phyloP scores from a whole-genome alignment of 768 basidiomycete genomes.

The Daedaleopsis nitida region DNA sequence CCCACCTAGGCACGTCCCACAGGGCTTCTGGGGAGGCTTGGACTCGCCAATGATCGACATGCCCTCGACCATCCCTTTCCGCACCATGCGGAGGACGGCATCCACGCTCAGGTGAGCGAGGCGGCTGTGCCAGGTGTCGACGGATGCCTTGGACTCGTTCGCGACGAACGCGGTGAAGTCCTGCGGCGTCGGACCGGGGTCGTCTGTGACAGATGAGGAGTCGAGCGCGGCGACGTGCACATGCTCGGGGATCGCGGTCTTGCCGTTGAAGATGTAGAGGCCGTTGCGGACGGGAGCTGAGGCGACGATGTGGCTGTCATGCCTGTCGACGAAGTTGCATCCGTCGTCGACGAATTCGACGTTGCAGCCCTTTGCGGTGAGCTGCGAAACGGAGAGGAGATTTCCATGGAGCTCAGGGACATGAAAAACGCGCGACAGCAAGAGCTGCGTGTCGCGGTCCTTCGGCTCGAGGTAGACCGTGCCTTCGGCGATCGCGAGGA shows the following conservation, averaged over 20 bases:
- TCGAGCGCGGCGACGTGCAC: slow-evolving; percentile 3
- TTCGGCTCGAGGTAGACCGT: slow-evolving; percentile 1
- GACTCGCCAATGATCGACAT: slow-evolving; percentile 12
- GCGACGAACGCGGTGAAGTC: slow-evolving; percentile 2
- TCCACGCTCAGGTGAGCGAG: slow-evolving; percentile 19
- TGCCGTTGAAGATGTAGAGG: slow-evolving; percentile 18
- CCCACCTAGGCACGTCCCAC: slow-evolving; percentile 26
- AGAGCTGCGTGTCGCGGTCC: not conserved
- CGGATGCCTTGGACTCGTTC: slow-evolving; percentile 8
- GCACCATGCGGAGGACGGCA: slow-evolving; percentile 17
- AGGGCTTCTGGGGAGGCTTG: not conserved
- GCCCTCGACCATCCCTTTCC: slow-evolving; percentile 20
- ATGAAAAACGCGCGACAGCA: slow-evolving; percentile 19
- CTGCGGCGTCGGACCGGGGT: not conserved
- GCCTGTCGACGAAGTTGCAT: slow-evolving; percentile 7
- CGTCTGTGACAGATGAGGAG: not conserved
- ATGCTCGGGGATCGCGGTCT: not conserved
- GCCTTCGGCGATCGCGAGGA: slow-evolving; percentile 17
- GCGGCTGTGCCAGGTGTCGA: slow-evolving; percentile 19
- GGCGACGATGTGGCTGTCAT: not conserved
- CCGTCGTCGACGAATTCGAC: slow-evolving; percentile 4
- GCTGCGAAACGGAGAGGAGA: slow-evolving; percentile 22
- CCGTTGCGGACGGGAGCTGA: slow-evolving; percentile 1
- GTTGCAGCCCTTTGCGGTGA: not conserved
- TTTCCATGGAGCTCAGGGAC: slow-evolving; percentile 26